Conservation (phyloP, 768 basidiomycete species). For the Trametes meyenii region DNA sequence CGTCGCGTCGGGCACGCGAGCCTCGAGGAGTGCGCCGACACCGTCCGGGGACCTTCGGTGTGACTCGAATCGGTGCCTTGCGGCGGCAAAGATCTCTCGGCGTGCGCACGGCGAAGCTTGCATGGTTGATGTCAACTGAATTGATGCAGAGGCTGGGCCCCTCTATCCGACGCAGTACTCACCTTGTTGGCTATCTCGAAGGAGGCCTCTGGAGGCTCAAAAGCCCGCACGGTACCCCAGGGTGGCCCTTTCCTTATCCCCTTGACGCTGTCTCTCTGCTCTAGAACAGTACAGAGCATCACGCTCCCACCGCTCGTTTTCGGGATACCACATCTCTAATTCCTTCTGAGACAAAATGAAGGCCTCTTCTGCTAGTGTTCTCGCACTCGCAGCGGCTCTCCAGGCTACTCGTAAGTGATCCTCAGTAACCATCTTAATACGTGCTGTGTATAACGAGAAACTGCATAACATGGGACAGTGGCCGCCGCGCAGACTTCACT, state of each 20-base stretch:
- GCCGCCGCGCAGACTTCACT: constrained; percentile 42
- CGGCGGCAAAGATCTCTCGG: background rate
- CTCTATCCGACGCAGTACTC: no score
- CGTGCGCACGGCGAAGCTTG: background rate
- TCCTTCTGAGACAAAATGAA: constrained; percentile 1
- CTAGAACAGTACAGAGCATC: background rate
- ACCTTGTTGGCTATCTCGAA: no score
- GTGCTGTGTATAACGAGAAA: background rate
- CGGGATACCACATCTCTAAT: background rate
- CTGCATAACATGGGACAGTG: constrained; percentile 19
- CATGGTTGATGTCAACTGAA: background rate
- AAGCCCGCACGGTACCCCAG: no score
- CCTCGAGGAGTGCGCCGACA: no score
- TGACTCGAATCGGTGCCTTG: background rate
- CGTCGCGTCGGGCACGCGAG: no score
- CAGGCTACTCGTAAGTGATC: constrained; percentile 2
- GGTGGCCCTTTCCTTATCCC: background rate
- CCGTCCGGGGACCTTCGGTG: no score
- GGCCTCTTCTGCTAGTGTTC: constrained; percentile 3
- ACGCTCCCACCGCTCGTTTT: background rate
- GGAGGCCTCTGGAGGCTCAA: no score
- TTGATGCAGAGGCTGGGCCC: no score
- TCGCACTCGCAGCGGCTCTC: constrained; percentile 2
- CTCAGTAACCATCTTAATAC: no score
- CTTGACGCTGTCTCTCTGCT: background rate